These are phyloP conservation scores for Oidium heveae DNA, from an alignment of 2,329 filamentous ascomycete species.

Conservation along the genomic window DNA sequence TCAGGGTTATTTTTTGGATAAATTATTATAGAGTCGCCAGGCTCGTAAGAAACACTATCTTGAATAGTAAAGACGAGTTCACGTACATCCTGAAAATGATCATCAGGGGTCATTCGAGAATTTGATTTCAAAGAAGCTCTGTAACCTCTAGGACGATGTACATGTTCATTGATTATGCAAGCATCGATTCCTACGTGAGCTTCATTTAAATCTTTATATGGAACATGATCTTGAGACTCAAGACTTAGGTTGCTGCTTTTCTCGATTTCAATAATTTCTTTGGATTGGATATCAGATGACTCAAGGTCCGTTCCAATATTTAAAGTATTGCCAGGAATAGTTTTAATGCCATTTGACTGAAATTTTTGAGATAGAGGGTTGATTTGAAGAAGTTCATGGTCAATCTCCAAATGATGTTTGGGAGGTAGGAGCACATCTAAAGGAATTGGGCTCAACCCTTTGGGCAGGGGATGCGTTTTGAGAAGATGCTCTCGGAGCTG, in stretches of 20 bases:
- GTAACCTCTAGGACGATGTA: conserved; percentile 4
- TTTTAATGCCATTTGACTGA: not conserved
- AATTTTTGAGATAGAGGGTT: not conserved
- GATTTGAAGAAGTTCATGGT: not conserved
- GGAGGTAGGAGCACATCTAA: conserved; percentile 50
- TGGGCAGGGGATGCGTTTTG: conserved; percentile 40
- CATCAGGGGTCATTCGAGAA: conserved; percentile 41
- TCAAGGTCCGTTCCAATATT: no score
- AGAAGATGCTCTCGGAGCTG: conserved; percentile 41
- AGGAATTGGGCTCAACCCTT: conserved; percentile 42
- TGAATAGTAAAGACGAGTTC: conserved; percentile 36
- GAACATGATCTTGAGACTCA: no score
- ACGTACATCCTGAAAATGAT: conserved; percentile 88
- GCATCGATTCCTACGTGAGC: no score
- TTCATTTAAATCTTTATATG: no score
- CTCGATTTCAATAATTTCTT: no score
- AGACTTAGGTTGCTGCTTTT: no score
- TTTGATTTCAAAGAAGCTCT: conserved; percentile 31
- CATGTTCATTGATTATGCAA: conserved; percentile 1
- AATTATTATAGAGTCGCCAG: conserved; percentile 60
- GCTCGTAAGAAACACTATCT: conserved; percentile 22
- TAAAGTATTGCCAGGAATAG: no score
- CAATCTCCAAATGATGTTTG: conserved; percentile 34
- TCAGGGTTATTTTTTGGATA: conserved; percentile 67
- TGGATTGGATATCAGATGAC: no score